Evolutionary conservation across 129 eudicot species (phyloP).

Genomic region (Artemisia tridentata): DNA sequence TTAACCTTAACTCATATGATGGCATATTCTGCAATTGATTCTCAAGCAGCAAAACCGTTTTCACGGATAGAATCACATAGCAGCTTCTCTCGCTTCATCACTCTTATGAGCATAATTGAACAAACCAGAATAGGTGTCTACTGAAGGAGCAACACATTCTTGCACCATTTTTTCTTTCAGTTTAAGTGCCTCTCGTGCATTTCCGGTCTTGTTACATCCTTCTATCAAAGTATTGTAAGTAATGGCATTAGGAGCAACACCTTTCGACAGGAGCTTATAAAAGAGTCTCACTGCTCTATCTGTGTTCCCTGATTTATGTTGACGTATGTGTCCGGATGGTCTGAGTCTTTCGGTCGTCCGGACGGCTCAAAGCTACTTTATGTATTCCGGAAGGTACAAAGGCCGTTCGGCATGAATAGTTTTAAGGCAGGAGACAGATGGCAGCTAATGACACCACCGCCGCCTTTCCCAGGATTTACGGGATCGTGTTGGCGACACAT

Average conservation of each 20-base stretch:
- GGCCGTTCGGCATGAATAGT: too few relatives aligned
- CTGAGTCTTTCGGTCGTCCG: too few relatives aligned
- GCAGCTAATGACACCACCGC: too few relatives aligned
- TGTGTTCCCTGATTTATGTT: constrained; percentile 61
- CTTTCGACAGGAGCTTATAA: constrained; percentile 58
- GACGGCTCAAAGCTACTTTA: too few relatives aligned
- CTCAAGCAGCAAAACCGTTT: constrained; percentile 11
- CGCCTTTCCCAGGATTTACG: too few relatives aligned
- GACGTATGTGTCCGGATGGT: too few relatives aligned
- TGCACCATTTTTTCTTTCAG: constrained; percentile 63
- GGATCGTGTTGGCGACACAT: too few relatives aligned
- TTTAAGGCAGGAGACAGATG: too few relatives aligned
- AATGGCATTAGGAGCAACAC: constrained; percentile 54
- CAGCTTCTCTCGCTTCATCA: constrained; percentile 40
- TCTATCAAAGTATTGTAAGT: constrained; percentile 68
- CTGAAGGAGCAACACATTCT: constrained; percentile 51
- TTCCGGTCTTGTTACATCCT: constrained; percentile 51
- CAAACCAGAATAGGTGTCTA: constrained; percentile 42
- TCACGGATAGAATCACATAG: constrained; percentile 8
- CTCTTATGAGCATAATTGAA: constrained; percentile 34
- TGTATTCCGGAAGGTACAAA: too few relatives aligned
- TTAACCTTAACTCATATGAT: constrained; percentile 9
- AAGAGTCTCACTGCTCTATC: constrained; percentile 76
- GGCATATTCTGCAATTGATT: constrained; percentile 4
- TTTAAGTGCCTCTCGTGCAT: constrained; percentile 42